Percentiles rank a stretch among this genome's conserved stretches.
phyloP scores from a whole-genome alignment of 495 filamentous ascomycete genomes.

The Pyronema omphalodes region DNA sequence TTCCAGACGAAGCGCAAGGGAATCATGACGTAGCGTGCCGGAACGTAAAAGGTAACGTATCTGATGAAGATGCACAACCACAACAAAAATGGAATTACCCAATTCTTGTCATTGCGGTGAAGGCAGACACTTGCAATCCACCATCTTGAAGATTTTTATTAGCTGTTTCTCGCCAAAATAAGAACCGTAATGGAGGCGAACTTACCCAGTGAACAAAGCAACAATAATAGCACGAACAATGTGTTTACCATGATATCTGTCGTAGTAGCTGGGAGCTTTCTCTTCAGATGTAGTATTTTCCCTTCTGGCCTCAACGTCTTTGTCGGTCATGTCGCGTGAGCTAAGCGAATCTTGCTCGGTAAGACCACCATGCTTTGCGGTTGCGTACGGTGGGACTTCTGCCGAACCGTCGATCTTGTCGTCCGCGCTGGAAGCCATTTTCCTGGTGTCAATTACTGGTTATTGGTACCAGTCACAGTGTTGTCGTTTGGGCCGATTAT shows the following conservation, averaged over 20 bases:
- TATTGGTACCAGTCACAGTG: neutral
- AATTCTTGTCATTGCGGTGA: conserved; percentile 49
- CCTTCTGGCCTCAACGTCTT: neutral
- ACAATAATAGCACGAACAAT: conserved; percentile 12
- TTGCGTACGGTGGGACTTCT: neutral
- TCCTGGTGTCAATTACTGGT: too few species aligned
- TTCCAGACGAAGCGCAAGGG: conserved; percentile 51
- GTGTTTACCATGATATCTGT: conserved; percentile 2
- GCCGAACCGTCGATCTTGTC: neutral
- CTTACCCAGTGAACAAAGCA: conserved; percentile 19
- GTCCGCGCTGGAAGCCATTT: neutral
- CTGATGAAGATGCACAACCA: conserved; percentile 59
- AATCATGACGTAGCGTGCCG: conserved; percentile 41
- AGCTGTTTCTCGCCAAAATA: neutral
- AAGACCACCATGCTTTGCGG: neutral
- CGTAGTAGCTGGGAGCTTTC: neutral
- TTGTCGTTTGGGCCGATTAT: neutral
- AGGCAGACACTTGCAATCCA: conserved; percentile 68
- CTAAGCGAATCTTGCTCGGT: neutral
- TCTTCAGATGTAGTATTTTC: neutral
- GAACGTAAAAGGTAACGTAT: conserved; percentile 53
- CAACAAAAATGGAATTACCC: conserved; percentile 70
- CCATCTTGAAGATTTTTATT: conserved; percentile 38
- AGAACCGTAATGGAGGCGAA: neutral
- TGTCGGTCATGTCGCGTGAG: neutral